phyloP scores from a whole-genome alignment of 2,329 filamentous ascomycete genomes.

The Phialophora chinensis region DNA sequence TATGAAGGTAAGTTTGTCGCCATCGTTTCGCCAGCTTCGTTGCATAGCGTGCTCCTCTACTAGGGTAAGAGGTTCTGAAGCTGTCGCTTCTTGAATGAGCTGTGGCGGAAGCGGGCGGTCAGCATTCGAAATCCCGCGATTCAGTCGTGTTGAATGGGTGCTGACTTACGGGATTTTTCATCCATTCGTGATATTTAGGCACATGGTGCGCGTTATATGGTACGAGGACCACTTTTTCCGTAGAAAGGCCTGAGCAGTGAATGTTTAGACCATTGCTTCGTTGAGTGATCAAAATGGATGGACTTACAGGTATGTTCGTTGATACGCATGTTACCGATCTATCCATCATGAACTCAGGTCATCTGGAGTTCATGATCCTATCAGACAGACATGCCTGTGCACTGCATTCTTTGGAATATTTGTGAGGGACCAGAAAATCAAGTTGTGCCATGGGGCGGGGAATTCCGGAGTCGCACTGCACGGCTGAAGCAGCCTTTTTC shows the following conservation, averaged over 20 bases:
- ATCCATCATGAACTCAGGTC: constrained; percentile 19
- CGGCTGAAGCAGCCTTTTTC: background rate
- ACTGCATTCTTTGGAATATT: background rate
- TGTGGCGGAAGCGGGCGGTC: constrained; percentile 42
- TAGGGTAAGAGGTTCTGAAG: constrained; percentile 81
- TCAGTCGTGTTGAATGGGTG: constrained; percentile 29
- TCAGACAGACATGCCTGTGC: background rate
- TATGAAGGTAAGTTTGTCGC: constrained; percentile 93
- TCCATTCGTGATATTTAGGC: constrained; percentile 83
- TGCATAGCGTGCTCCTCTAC: constrained; percentile 91
- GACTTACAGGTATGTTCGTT: constrained; percentile 44
- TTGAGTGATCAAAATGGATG: background rate
- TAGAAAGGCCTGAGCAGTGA: constrained; percentile 66
- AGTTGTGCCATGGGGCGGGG: constrained; percentile 3
- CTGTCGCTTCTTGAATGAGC: constrained; percentile 81
- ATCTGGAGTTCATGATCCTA: background rate
- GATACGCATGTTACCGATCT: constrained; percentile 41
- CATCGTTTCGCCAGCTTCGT: constrained; percentile 77
- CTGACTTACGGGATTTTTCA: constrained; percentile 72
- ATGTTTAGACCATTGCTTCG: background rate
- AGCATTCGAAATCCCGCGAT: background rate
- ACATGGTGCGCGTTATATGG: constrained; percentile 86
- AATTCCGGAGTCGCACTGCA: constrained; percentile 1
- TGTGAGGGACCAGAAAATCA: background rate
- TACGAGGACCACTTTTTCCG: constrained; percentile 72